phyloP scores from a whole-genome alignment of 2,329 filamentous ascomycete genomes.

The Geosmithia putterillii region DNA sequence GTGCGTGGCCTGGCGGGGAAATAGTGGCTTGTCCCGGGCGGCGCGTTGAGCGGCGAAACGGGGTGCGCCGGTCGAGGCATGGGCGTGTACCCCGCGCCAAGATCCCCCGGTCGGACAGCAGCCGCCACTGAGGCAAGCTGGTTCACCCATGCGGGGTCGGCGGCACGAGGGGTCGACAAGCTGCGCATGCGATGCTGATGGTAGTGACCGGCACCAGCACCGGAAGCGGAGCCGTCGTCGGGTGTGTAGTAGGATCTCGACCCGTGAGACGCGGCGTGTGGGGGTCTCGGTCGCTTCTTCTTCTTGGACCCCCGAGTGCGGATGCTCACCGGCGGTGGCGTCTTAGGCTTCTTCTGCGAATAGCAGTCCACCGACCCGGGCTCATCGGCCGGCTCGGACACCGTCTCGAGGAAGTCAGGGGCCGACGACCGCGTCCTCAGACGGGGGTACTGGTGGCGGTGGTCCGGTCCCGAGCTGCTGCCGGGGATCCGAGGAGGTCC shows the following conservation, averaged over 20 bases:
- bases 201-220: conserved; percentile 2
- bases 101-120: too few relatives aligned
- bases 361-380: conserved; percentile 1
- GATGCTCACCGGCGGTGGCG: conserved; percentile 29
- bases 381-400: conserved; percentile 2
- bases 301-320: conserved; percentile 22
- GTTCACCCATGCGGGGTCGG: not conserved
- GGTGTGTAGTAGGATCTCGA: not conserved
- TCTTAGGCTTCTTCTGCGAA: conserved; percentile 10
- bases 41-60: not conserved
- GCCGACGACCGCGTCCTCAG: conserved; percentile 9
- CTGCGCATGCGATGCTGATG: conserved; percentile 3
- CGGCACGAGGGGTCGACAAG: conserved; percentile 3
- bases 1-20: not conserved
- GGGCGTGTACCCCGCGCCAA: not conserved
- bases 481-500: not conserved
- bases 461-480: too few relatives aligned
- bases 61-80: not conserved
- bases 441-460: conserved; percentile 1
- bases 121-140: too few relatives aligned
- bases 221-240: not conserved
- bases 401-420: conserved; percentile 12
- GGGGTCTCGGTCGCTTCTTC: conserved; percentile 1
- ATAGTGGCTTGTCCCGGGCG: not conserved
- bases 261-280: conserved; percentile 1